Base-by-base conservation (phyloP, 2,329 filamentous ascomycete species). In the Didymellaceae sp. region DNA sequence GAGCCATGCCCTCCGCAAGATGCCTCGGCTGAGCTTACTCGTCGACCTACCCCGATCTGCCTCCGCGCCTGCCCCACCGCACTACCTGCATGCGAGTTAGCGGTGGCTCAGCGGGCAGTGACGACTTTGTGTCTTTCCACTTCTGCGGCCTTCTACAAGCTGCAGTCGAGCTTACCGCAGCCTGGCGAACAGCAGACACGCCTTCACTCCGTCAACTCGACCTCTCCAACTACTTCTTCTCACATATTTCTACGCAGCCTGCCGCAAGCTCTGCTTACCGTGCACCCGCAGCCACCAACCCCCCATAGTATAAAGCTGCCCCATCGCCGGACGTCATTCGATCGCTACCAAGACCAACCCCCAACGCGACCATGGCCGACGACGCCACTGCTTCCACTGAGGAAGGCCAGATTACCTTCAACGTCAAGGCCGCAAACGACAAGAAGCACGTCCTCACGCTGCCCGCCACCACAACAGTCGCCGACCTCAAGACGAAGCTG, bases 371-470 rank as follows among this genome's bases (percentile, higher is more conserved):
- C 67, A 90, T 89, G 86, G 82, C 87, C 70, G 87, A 90, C 74
- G 83, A 82, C 68, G 74, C 80, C 62, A 73, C 80, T 61, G 57
- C 67, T 25, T 61, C 66, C 66, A 73, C 79, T 47, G 82, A 85
- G 65, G 90, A 92, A 68, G 78, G 86, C 67, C 86, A 92, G 66
- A 79, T 99, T 77, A 96, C 90, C 74, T 97, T 99, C 84, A 94
- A 91, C 78, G 87, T 99, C 76, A 99, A 97, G 80, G 90, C 90
- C n/a, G 92, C 91, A n/a, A 88, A 87, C 65, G 92, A 97, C 71
- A 86, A 84, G 72, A 91, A 89, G 74, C 92, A 91, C 70, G 86
- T 84, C 43, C 80, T 99, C 71, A 95, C 91, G 48, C 86, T 97
- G 68, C 76, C 88, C 50, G 82, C 88, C 59, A 83, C 85, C 26